These are phyloP conservation scores for Torrubiella hemipterigena DNA, from an alignment of 2,329 filamentous ascomycete species.

Conservation along the genomic window DNA sequence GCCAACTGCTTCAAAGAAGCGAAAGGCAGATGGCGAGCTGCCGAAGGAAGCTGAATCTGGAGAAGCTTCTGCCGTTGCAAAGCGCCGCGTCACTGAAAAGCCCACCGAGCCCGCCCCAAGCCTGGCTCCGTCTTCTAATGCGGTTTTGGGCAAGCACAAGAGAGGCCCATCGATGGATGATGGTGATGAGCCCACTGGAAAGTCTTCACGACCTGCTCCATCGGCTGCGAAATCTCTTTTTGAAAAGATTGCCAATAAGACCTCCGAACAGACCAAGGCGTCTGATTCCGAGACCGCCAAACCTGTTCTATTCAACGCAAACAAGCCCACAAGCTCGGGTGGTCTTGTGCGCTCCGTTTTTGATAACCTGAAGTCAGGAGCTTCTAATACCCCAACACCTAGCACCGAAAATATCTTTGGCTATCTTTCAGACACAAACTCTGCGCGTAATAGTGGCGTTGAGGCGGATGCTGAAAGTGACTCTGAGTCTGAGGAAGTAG, in stretches of 20 bases:
- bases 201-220: conserved; percentile 34
- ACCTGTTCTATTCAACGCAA: conserved; percentile 18
- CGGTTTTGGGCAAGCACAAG: conserved; percentile 33
- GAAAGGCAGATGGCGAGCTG: conserved; percentile 43
- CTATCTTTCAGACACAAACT: conserved; percentile 45
- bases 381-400: conserved; percentile 8
- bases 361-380: conserved; percentile 23
- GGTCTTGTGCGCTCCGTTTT: conserved; percentile 31
- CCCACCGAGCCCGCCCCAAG: conserved; percentile 24
- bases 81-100: conserved; percentile 33
- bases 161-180: conserved; percentile 35
- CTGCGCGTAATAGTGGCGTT: conserved; percentile 39
- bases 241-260: conserved; percentile 43
- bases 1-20: conserved; percentile 32
- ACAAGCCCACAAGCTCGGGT: conserved; percentile 23
- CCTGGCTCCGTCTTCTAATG: conserved; percentile 13
- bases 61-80: conserved; percentile 27
- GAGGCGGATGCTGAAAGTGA: conserved; percentile 35
- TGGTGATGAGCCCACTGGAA: conserved; percentile 35
- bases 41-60: conserved; percentile 23
- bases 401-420: conserved; percentile 42
- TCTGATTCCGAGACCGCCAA: conserved; percentile 17
- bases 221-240: conserved; percentile 45
- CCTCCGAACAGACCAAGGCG: conserved; percentile 17
- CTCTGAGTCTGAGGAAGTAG: conserved; percentile 29